Evolutionary conservation across 305 asterid genomes (phyloP).

Genomic region (Fraxinus greggii): DNA sequence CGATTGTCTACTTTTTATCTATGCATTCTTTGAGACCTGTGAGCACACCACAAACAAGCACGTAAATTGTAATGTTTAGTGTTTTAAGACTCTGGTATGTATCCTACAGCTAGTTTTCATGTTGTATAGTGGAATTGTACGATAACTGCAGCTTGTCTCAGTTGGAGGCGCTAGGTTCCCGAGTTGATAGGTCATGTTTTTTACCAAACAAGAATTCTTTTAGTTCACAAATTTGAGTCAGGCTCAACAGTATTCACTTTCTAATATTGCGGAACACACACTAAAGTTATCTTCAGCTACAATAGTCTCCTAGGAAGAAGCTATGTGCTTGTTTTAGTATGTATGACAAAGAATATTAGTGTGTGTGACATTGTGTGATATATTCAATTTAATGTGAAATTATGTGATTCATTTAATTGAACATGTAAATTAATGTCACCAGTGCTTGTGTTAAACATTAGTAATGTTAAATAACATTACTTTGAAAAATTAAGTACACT

Average conservation of each 20-base stretch:
- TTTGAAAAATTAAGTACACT: too few relatives aligned
- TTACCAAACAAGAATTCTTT: background rate
- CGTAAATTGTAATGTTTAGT: background rate
- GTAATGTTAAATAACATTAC: too few relatives aligned
- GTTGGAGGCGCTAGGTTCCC: background rate
- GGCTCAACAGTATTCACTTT: background rate
- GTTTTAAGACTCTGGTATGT: background rate
- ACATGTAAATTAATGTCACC: too few relatives aligned
- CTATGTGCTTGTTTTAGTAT: background rate
- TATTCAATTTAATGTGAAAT: too few relatives aligned
- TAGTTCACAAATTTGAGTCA: background rate
- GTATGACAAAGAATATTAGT: background rate
- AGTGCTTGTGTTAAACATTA: too few relatives aligned
- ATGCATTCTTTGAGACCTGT: background rate
- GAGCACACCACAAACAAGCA: background rate
- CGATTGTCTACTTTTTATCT: background rate
- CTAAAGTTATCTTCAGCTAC: background rate
- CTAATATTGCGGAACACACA: background rate
- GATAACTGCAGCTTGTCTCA: background rate
- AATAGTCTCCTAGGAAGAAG: background rate
- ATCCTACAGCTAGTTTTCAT: background rate
- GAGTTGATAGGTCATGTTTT: background rate
- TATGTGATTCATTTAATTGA: too few relatives aligned
- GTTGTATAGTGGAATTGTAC: background rate
- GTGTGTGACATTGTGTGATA: too few relatives aligned